Conservation (phyloP, 139 green algal genomes). For the Chlamydomonas applanata region DNA sequence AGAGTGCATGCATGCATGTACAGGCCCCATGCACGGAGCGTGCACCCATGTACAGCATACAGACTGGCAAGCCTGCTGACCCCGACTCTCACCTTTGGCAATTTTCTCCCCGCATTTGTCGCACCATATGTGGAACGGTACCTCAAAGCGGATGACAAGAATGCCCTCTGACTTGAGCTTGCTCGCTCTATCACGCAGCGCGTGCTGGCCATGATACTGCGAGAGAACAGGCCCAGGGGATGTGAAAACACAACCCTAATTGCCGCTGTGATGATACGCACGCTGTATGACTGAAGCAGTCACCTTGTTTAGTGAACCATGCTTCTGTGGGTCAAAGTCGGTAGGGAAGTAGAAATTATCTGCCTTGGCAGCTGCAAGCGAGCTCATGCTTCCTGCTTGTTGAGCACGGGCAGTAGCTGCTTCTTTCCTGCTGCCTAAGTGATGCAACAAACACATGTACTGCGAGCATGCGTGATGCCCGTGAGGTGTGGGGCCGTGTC, state of each 20-base stretch:
- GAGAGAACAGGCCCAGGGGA: neutral
- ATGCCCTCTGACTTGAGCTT: constrained; percentile 85
- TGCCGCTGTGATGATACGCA: neutral
- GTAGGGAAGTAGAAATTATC: constrained; percentile 95
- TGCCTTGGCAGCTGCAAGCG: constrained; percentile 71
- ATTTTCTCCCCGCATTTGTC: constrained; percentile 85
- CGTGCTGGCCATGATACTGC: constrained; percentile 72
- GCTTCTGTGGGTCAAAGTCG: constrained; percentile 81
- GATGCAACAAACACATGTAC: no score
- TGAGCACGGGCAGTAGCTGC: no score
- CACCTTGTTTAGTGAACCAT: constrained; percentile 73
- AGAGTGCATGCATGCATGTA: neutral
- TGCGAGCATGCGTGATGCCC: no score
- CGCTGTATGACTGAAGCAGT: neutral
- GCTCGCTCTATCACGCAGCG: constrained; percentile 81
- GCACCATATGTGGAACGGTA: constrained; percentile 97
- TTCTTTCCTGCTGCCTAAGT: no score
- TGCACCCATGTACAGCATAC: neutral
- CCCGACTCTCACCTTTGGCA: constrained; percentile 66
- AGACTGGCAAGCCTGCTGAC: no score
- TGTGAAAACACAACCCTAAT: neutral
- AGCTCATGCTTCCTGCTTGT: constrained; percentile 37
- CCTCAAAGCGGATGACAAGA: constrained; percentile 95
- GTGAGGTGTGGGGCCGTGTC: no score
- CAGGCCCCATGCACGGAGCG: neutral